Percentiles rank a stretch among this genome's conserved stretches.
phyloP scores from a whole-genome alignment of 345 rosid genomes.

The Eucalyptus camaldulensis region DNA sequence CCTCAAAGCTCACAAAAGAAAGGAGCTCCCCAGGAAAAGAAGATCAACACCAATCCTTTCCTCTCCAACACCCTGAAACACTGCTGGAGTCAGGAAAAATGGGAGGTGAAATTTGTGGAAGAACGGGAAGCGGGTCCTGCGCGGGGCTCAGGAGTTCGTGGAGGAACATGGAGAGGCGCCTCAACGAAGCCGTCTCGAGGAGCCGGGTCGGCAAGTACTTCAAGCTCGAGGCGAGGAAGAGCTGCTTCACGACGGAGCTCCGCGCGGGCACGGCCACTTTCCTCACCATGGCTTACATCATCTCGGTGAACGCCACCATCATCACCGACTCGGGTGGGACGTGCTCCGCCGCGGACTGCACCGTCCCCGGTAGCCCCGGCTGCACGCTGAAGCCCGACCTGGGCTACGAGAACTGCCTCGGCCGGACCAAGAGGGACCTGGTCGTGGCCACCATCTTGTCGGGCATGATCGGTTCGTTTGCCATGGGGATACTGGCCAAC shows the following conservation, averaged over 20 bases:
- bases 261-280: constrained; percentile 90
- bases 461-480: constrained; percentile 63
- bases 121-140: not conserved
- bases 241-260: constrained; percentile 59
- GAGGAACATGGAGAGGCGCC: constrained; percentile 28
- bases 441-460: constrained; percentile 65
- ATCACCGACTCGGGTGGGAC: constrained; percentile 69
- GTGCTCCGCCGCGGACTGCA: constrained; percentile 56
- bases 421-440: constrained; percentile 56
- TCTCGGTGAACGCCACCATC: constrained; percentile 81
- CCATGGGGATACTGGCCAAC: constrained; percentile 77
- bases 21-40: not conserved
- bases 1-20: not conserved
- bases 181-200: constrained; percentile 54
- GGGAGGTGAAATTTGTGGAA: not conserved
- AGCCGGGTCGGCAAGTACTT: constrained; percentile 50
- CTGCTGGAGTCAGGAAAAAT: not conserved
- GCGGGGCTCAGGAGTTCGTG: constrained; percentile 10
- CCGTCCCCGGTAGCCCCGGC: constrained; percentile 23
- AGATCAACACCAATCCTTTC: not conserved
- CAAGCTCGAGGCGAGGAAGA: constrained; percentile 57
- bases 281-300: constrained; percentile 93
- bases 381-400: constrained; percentile 43
- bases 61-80: not conserved
- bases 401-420: constrained; percentile 57